Evolutionary conservation across 2,329 filamentous ascomycete species (phyloP), one percentile per base, ranked within the genome.

Genomic region (Trichoderma sp.): DNA sequence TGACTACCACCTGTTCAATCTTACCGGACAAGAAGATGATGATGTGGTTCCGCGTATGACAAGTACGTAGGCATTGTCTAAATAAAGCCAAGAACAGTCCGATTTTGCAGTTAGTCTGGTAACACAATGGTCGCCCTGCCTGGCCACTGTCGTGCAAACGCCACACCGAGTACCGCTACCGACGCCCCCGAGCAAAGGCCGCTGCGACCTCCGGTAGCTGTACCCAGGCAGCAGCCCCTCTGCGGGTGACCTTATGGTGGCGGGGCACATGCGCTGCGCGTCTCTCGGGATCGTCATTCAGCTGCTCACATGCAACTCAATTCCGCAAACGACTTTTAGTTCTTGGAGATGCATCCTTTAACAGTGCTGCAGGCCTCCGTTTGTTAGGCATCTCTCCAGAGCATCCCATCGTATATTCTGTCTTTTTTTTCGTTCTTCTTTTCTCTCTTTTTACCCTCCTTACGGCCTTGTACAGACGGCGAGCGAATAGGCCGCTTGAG

Each of bases 231-330:
- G 6, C 43, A 53, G 57, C 71, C 36, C 47, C 43, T 51, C 66
- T 56, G 58, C 47, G 28, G 21, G 32, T 61, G 66, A 61, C 60
- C 53, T 51, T 60, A n/a, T 2, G 21, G 67, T 72, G 67, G 71
- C 71, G 71, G 71, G 71, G 71, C 71, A 72, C 66, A 68, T 72
- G 71, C 58, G 47, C 66, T 58, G 61, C 60, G 65, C 68, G 58
- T 62, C 51, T 57, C 71, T 70, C 56, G 15, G 39, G 32, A 58
- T 70, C 71, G 71, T 72, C 71, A 72, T 72, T 72, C 66, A 71
- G 67, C 71, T 63, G 71, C 67, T 72, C 71, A 70, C 71, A 71
- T 70, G 66, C 66, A 71, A 64, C 65, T 60, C 51, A 61, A 71
- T 65, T 68, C 71, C n/a, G 47, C n/a, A 60, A 62, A 30, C 58